Evolutionary conservation across 208 protist genomes (phyloP).

Genomic region (Crithidia mellificae): DNA sequence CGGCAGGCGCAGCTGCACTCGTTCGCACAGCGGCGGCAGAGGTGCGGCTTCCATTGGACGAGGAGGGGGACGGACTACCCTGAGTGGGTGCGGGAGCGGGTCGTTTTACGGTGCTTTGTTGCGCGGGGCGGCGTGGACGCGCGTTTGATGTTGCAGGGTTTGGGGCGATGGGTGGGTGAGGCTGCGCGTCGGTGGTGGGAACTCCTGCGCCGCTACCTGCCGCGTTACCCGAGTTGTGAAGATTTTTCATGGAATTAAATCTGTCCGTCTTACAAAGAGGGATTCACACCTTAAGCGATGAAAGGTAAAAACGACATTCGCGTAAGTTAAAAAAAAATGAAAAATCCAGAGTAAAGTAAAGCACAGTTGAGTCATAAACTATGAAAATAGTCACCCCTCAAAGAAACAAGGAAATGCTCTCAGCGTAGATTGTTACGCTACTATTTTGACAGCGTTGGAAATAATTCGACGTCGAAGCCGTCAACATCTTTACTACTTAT

Average conservation of each 20-base stretch:
- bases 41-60: neutral
- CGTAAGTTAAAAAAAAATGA: neutral
- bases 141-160: neutral
- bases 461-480: too few relatives aligned
- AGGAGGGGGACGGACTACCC: neutral
- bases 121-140: neutral
- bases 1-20: too few relatives aligned
- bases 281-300: too few relatives aligned
- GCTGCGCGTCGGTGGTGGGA: neutral
- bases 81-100: neutral
- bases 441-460: too few relatives aligned
- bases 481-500: too few relatives aligned
- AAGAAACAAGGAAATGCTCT: too few relatives aligned
- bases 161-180: neutral
- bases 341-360: too few relatives aligned
- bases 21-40: neutral
- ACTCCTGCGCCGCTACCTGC: neutral
- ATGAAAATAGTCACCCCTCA: too few relatives aligned
- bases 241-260: neutral
- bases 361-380: too few relatives aligned
- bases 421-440: too few relatives aligned
- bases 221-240: neutral
- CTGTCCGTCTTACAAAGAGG: too few relatives aligned
- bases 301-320: too few relatives aligned
- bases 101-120: neutral